Evolutionary conservation across 352 stramenopile species (phyloP), one percentile per base, ranked within the genome.

Genomic region (Phytophthora ohioensis): DNA sequence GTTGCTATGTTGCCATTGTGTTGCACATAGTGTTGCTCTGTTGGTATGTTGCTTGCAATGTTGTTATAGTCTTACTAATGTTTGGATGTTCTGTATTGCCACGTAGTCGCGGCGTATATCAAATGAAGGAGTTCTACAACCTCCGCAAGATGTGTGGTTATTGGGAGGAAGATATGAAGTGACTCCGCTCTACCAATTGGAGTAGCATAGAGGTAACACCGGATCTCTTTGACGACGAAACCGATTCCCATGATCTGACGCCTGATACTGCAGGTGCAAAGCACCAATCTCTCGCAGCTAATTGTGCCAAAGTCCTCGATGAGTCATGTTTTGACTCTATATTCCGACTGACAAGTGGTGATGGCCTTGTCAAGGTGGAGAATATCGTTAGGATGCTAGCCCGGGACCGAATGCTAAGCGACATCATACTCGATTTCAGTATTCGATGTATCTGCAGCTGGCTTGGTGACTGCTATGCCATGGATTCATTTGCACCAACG

Each of bases 41-140:
- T 41, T 11, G 8, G 38, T 41, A 13, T 56, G 45, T 57, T 64
- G 36, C 21, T 64, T 10, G 2, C 12, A 52, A 12, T 53, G 48
- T 65, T 57, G 46, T 46, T 34, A n/a, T 45, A 10, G 5, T 51
- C 6, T 55, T 30, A 39, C 31, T 47, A 27, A 27, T 27, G 21
- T 5, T 38, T 38, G 9, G 27, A 53, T 53, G 39, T 7, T 43
- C 47, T 39, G 21, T 64, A 13, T 48, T 56, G 57, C 8, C 21
- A 27, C 21, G 1, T 27, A 64, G 34, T 17, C 8, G 32, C 12
- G 42, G 32, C 21, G 13, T 64, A 13, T 9, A 32, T 47, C 17
- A 27, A 35, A 13, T 57, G 36, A 6, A 57, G 34, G 35, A 57
- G 30, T 59, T 59, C 46, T 64, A 64, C 57, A 56, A 11, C 17